phyloP scores from a whole-genome alignment of 2,329 filamentous ascomycete genomes.

The Didymella exigua region DNA sequence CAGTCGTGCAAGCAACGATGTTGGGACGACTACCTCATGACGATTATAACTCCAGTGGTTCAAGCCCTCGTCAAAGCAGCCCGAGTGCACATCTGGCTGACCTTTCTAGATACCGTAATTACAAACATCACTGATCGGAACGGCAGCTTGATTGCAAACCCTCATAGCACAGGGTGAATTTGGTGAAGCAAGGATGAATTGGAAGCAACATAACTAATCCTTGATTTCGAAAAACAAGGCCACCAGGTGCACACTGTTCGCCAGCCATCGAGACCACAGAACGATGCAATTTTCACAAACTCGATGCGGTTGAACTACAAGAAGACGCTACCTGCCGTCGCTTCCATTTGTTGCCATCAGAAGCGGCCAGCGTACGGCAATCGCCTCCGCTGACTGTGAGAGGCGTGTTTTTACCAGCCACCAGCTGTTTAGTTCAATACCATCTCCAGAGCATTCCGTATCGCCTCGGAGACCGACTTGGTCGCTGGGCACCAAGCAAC shows the following conservation, averaged over 20 bases:
- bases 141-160: neutral
- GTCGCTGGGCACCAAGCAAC: neutral
- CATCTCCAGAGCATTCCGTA: constrained; percentile 7
- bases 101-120: neutral
- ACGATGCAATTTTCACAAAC: neutral
- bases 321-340: constrained; percentile 3
- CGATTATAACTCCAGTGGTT: neutral
- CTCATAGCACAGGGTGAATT: neutral
- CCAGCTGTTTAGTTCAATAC: neutral
- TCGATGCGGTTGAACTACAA: neutral
- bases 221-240: neutral
- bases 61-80: no score
- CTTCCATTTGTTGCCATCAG: constrained; percentile 11
- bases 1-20: neutral
- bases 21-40: neutral
- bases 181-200: neutral
- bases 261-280: neutral
- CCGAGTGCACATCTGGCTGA: neutral
- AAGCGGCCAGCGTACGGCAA: neutral
- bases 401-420: constrained; percentile 8
- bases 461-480: constrained; percentile 4
- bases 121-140: neutral
- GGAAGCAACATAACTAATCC: neutral
- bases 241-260: neutral
- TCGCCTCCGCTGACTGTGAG: constrained; percentile 5